Evolutionary conservation across 352 stramenopile species (phyloP).

Genomic region (Globisporangium splendens): DNA sequence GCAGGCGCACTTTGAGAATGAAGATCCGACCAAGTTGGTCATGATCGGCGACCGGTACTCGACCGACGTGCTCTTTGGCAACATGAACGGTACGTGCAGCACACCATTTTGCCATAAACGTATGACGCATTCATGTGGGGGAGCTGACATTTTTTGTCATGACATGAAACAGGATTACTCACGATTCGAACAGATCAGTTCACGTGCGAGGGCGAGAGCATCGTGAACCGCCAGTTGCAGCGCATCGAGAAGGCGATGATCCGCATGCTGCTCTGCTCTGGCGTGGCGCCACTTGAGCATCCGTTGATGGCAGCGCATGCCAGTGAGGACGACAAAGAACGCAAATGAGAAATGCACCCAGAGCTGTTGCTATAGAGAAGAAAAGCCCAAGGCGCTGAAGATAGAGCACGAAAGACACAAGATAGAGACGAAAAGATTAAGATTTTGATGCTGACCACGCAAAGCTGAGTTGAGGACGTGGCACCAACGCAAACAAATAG

Average conservation of each 20-base stretch:
- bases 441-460: no score
- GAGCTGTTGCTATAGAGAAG: no score
- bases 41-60: slow-evolving; percentile 97
- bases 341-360: not conserved
- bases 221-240: slow-evolving; percentile 69
- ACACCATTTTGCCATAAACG: not conserved
- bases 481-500: no score
- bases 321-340: not conserved
- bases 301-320: slow-evolving; percentile 20
- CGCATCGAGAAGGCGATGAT: slow-evolving; percentile 64
- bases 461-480: no score
- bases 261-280: slow-evolving; percentile 34
- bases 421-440: no score
- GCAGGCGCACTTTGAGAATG: slow-evolving; percentile 71
- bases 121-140: not conserved
- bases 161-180: slow-evolving; percentile 71
- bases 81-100: slow-evolving; percentile 78
- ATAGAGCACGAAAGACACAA: no score
- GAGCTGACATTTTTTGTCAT: not conserved
- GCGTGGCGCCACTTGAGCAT: slow-evolving; percentile 40
- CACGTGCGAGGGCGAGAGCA: slow-evolving; percentile 50
- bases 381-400: no score
- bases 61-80: slow-evolving; percentile 97
- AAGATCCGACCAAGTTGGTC: slow-evolving; percentile 80
- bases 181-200: slow-evolving; percentile 94